These are phyloP conservation scores for Diversispora epigaea DNA, from an alignment of 192 early-diverging fungal species.

Conservation along the genomic window DNA sequence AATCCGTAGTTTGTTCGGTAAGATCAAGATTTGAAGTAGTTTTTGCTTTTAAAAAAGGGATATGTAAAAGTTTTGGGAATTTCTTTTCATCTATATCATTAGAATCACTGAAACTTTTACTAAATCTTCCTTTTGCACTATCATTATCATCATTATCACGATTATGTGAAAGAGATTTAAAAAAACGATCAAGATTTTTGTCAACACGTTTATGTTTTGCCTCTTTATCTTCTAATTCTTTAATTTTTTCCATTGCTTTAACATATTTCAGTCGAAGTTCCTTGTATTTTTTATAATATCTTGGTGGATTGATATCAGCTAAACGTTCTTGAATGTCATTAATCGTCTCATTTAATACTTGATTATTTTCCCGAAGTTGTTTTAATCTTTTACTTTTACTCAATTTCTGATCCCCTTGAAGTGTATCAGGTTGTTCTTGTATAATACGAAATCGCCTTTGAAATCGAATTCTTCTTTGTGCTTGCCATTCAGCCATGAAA, in stretches of 20 bases:
- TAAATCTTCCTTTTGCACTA: neutral
- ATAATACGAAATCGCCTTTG: slow-evolving; percentile 5
- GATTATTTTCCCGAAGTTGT: slow-evolving; percentile 17
- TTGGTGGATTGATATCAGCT: slow-evolving; percentile 29
- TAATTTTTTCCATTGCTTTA: neutral
- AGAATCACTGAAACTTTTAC: neutral
- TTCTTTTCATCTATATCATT: neutral
- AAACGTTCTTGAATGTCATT: slow-evolving; percentile 32
- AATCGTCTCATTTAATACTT: slow-evolving; percentile 23
- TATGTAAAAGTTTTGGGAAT: neutral
- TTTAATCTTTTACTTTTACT: slow-evolving; percentile 2
- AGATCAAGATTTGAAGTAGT: neutral
- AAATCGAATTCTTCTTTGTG: slow-evolving; percentile 6
- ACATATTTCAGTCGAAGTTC: neutral
- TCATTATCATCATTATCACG: neutral
- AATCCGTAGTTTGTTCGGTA: no score
- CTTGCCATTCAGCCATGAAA: slow-evolving; percentile 49
- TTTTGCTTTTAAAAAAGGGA: neutral
- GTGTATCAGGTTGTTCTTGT: neutral
- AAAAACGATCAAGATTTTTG: slow-evolving; percentile 5
- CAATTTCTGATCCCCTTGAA: neutral
- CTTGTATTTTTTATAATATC: slow-evolving; percentile 31
- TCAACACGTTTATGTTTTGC: slow-evolving; percentile 4
- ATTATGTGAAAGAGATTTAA: neutral
- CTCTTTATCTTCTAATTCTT: slow-evolving; percentile 14